Evolutionary conservation across 2,329 filamentous ascomycete species (phyloP), one percentile per base, ranked within the genome.

Genomic region (Diaporthe citri): DNA sequence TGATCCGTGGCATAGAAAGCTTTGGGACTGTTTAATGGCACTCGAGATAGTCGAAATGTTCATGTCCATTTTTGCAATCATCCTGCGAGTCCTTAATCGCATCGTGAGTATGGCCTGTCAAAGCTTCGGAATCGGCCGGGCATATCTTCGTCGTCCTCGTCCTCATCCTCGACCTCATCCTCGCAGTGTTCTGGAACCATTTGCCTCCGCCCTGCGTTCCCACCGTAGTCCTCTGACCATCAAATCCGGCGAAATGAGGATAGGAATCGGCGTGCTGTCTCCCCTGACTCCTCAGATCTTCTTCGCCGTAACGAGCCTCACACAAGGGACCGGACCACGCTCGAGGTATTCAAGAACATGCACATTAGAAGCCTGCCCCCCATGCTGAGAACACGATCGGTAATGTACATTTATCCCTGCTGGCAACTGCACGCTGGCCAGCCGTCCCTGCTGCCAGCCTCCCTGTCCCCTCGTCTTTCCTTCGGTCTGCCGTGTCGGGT

Each of bases 341-440:
- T 28, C 55, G 13, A 71, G 64, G 43, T 74, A 71, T 67, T 64
- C 67, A 74, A 69, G 60, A 74, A 72, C 41, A 72, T 72, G 67
- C 67, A 74, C 71, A 72, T 74, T 57, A 72, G 60, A 52, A 74
- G 66, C 62, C 56, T 66, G 59, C 51, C 67, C 67, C 56, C 51
- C 36, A n/a, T n/a, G n/a, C 25, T 57, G 25, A 41, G 60, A 72
- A 52, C 48, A 39, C 22, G 41, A 51, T 60, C 57, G n/a, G 17
- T 74, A 66, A 64, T 72, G 48, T 74, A 74, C 73, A 74, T n/a
- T 34, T 39, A 39, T 25, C 12, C 36, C 43, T 62, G 36, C 39
- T 60, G 22, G 39, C 34, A 43, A 31, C 69, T 51, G 48, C 48
- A 34, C 17, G 59, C 51, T 64, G 48, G 46, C 62, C 34, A 48